Evolutionary conservation across 2,329 filamentous ascomycete species (phyloP), one percentile per base, ranked within the genome.

Genomic region (Phyllosticta citrichinensis): DNA sequence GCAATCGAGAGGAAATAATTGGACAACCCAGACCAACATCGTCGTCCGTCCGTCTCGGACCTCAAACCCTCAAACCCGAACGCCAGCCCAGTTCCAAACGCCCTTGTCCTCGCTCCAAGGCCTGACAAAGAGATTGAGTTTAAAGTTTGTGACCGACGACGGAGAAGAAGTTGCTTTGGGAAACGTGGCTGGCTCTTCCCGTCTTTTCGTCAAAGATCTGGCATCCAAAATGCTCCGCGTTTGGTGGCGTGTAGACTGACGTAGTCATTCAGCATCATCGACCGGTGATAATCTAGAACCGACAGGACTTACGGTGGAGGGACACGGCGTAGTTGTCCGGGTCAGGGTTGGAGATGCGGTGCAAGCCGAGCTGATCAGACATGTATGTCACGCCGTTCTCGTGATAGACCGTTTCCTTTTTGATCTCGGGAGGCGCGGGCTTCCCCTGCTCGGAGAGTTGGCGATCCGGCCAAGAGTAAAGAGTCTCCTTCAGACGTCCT

Each of bases 331-430:
- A 86, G 71, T 90, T 83, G 68, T 82, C 80, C 55, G 78, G 75
- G 66, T 88, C 85, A 25, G 83, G 83, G 73, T 96, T 96, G 65
- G 83, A 84, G 63, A 96, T 87, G 59, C 86, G 85, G 75, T 97
- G 92, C 52, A 97, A 79, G 20, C 92, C 92, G 27, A 96, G 84
- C 76, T 91, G 72, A 72, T 96, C 92, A 50, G 89, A 88, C 87
- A 97, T 96, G 74, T 96, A 96, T 9, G 90, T 87, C 50, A 96
- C 90, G 64, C 87, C 79, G 65, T 93, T 87, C 69, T 87, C 80
- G 56, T 79, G 76, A 69, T 91, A 88, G 52, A 80, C 81, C 50
- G 83, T 88, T 68, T 89, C 83, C 53, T 83, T 86, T 65, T 85
- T 87, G 62, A 88, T 74, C 63, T 78, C 71, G 74, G 88, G 85